Percentiles rank a stretch among this genome's conserved stretches.
Conservation (phyloP, 139 green algal genomes). For the Ettlia oleoabundans region DNA sequence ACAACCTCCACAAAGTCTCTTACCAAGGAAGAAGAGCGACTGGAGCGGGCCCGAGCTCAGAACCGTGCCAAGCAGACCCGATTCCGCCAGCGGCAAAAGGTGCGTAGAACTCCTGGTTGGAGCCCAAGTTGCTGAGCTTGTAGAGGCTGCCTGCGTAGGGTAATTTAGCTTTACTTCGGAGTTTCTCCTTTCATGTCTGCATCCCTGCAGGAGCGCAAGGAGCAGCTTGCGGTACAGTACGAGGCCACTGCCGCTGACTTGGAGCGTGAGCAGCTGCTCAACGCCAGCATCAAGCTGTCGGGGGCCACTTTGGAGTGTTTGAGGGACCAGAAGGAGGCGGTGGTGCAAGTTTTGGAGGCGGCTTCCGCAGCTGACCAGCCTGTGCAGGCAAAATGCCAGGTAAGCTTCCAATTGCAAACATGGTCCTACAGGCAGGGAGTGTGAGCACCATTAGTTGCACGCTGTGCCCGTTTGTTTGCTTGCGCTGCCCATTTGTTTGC, state of each 20-base stretch:
- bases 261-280: slow-evolving; percentile 6
- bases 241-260: slow-evolving; percentile 2
- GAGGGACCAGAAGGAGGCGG: neutral
- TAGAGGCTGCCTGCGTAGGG: too few species aligned
- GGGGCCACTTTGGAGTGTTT: neutral
- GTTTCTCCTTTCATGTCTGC: too few species aligned
- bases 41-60: neutral
- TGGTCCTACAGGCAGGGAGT: too few species aligned
- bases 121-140: neutral
- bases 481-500: too few species aligned
- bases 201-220: slow-evolving; percentile 2
- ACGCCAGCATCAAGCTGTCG: neutral
- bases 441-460: too few species aligned
- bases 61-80: slow-evolving; percentile 25
- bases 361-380: neutral
- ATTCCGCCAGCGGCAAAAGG: slow-evolving; percentile 17
- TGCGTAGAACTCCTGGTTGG: neutral
- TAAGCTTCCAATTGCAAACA: too few species aligned
- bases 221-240: neutral
- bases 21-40: neutral
- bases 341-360: neutral
- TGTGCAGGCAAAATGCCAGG: neutral
- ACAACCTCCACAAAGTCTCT: neutral
- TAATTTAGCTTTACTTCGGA: too few species aligned
- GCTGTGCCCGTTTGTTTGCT: too few species aligned